Percentiles rank a stretch among this genome's conserved stretches.
These are phyloP conservation scores for Penicillium sp. DNA, from an alignment of 2,329 filamentous ascomycete genomes.

Conservation along the genomic window DNA sequence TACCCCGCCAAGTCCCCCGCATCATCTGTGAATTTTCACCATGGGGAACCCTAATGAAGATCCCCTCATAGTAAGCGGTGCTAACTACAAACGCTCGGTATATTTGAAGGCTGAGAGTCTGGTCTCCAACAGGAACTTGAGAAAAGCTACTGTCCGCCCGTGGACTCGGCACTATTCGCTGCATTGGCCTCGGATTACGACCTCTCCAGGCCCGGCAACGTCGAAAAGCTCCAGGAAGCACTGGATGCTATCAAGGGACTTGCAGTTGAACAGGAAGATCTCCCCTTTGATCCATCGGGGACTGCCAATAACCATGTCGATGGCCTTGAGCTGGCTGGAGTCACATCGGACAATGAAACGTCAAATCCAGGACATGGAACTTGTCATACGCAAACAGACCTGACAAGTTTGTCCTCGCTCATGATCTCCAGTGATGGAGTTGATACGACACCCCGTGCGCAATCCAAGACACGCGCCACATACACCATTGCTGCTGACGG, in stretches of 20 bases:
- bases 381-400: slow-evolving; percentile 49
- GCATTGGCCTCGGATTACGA: slow-evolving; percentile 75
- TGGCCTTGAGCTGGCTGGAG: slow-evolving; percentile 21
- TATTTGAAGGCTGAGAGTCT: neutral
- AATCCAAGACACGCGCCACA: slow-evolving; percentile 17
- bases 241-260: slow-evolving; percentile 65
- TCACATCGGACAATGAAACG: slow-evolving; percentile 23
- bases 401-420: slow-evolving; percentile 50
- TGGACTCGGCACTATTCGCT: slow-evolving; percentile 75
- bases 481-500: slow-evolving; percentile 32
- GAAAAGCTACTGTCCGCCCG: slow-evolving; percentile 68
- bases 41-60: neutral
- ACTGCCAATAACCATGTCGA: slow-evolving; percentile 51
- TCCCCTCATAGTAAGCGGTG: neutral
- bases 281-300: slow-evolving; percentile 74
- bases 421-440: slow-evolving; percentile 41
- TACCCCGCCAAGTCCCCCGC: neutral
- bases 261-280: slow-evolving; percentile 66
- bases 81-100: neutral
- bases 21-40: neutral
- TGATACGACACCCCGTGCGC: slow-evolving; percentile 6
- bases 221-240: slow-evolving; percentile 55
- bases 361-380: slow-evolving; percentile 18
- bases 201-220: slow-evolving; percentile 52
- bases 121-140: slow-evolving; percentile 43